Base-by-base conservation (phyloP, 352 stramenopile genomes). In the Phytophthora quininea region DNA sequence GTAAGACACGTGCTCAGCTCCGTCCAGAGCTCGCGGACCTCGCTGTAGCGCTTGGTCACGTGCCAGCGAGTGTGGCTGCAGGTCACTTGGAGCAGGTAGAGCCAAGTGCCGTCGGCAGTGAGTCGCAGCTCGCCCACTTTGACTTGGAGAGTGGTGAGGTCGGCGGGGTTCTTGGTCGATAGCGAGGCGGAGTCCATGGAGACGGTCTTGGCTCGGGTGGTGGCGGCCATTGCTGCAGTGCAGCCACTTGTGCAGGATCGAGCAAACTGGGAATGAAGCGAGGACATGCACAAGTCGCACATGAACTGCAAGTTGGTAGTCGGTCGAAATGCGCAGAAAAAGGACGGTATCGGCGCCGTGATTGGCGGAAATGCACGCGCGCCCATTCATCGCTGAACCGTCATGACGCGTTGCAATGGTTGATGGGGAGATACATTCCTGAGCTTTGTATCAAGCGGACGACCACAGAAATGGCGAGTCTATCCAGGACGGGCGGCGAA, bases 21-120 rank as follows among this genome's bases (percentile, higher is more conserved):
- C 5, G 77, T 58, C 78, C 79, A 92, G 63, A 92, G 83, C 54
- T 76, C 82, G 67, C 84, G 84, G 63, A 92, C 89, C 65, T 91
- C 82, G 65, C 82, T 81, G 73, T 92, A 92, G 32, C 84, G 82
- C 64, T 84, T 86, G 48, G 57, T 38, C 49, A 90, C 63, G 11
- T 80, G 68, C 84, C 84, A 92, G 45, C 67, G 65, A 43, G 69
- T 59, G 24, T 50, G 56, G 32, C 62, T 72, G 58, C 77, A 89
- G n/a, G 69, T 63, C 37, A 92, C 71, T 24, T 90, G 64, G 40
- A 92, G 74, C 59, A 86, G 71, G 58, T 90, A 92, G 27, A 86
- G 74, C 84, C 84, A 92, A 54, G 74, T 86, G 50, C 80, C 78
- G 29, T 92, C 79, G 24, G 74, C 62, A 8, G 80, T 74, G 8